A percentile compares a stretch with the other conserved stretches of the same genome.
Conservation (phyloP, 805 yeast species). For the Starmerella apicola region DNA sequence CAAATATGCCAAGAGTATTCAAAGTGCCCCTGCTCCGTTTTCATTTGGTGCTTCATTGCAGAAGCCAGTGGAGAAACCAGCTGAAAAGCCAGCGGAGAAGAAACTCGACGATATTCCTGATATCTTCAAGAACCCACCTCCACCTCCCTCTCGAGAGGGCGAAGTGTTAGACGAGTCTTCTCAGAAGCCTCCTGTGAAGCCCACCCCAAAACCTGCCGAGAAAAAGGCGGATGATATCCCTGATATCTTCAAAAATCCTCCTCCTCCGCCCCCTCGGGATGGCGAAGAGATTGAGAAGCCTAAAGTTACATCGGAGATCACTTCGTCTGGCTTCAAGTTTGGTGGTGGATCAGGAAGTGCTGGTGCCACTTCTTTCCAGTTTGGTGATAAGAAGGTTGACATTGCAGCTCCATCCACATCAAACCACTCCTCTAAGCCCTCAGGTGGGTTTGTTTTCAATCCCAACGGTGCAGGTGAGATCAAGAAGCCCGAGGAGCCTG, state of each 20-base stretch:
- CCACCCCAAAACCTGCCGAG: no score
- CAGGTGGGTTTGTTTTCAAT: constrained; percentile 18
- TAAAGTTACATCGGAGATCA: constrained; percentile 3
- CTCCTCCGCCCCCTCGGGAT: background rate
- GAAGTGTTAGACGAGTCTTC: no score
- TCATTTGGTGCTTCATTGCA: no score
- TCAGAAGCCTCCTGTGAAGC: background rate
- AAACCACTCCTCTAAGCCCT: constrained; percentile 4
- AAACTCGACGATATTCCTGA: no score
- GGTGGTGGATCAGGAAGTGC: constrained; percentile 3
- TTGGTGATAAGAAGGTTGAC: constrained; percentile 19
- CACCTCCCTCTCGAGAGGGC: no score
- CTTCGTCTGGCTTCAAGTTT: constrained; percentile 18
- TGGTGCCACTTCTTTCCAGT: constrained; percentile 13
- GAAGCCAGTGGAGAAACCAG: background rate
- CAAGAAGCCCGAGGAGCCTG: background rate
- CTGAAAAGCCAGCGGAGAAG: no score
- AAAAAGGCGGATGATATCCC: background rate
- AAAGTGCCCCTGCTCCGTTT: background rate
- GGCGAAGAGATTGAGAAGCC: background rate
- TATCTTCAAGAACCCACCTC: no score
- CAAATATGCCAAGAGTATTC: constrained; percentile 11
- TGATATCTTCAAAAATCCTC: background rate
- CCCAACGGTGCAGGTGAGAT: constrained; percentile 14
- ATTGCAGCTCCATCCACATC: constrained; percentile 2